Base-by-base conservation (phyloP, 805 yeast species). In the Wickerhamia fluorescens region DNA sequence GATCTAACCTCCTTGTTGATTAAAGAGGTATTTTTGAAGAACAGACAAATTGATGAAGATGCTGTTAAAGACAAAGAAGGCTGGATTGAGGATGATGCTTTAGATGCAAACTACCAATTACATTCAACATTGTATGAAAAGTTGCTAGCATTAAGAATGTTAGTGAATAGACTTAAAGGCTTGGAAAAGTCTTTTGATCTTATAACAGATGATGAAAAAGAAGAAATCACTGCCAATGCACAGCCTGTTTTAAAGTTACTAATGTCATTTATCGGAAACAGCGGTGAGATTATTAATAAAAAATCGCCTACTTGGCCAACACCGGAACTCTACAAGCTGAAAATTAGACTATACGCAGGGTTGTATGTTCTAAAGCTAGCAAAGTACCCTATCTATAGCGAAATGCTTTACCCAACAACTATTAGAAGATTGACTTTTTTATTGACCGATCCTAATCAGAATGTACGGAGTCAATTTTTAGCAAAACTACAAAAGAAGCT, bases 341-440 rank as follows among this genome's bases (percentile, higher is more conserved):
- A 73, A 37, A 51, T 86, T 27, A 64, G 94, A 41, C 56, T 83
- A 7, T 63, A 59, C 19, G 89, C 94, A 2, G 94, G 94, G 1
- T 45, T 71, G 20, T 66, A 64, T 40, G 42, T 86, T 7, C 51
- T 87, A 18, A 77, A 80, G 43, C 49, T 87, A 14, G 83, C 87
- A 2, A 71, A 73, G 42, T 43, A 52, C 6, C 71, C 78, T 1
- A 45, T 49, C 2, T 73, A 71, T 39, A 74, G 72, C 36, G 60
- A 64, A 11, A 45, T 76, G 37, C 64, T 86, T 24, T 61, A 63
- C 13, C 71, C 78, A 3, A 38, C 50, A 0, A 68, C 71, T n/a
- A 53, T 82, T 9, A 64, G 68, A 31, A 65, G 68, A 33, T 47
- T 83, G 28, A 58, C 75, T 0, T 63, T 72, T 27, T 53, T 86